These are phyloP conservation scores for Hymenoscyphus albidus DNA, from an alignment of 2,329 filamentous ascomycete species.

Conservation along the genomic window DNA sequence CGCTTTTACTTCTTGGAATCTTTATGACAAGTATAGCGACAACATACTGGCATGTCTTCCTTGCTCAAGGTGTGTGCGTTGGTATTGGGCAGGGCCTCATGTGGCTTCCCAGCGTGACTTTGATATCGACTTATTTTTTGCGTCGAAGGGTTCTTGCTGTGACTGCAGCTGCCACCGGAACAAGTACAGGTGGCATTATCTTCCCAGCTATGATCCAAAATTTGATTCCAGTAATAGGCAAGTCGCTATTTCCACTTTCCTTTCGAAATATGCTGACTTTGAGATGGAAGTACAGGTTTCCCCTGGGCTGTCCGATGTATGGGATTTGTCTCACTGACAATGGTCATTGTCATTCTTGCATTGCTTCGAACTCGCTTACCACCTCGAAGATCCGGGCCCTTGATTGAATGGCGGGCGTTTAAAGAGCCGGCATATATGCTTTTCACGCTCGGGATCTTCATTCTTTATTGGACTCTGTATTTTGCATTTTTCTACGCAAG, in stretches of 20 bases:
- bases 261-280: neutral
- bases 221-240: slow-evolving; percentile 31
- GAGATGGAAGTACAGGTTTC: slow-evolving; percentile 33
- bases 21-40: slow-evolving; percentile 36
- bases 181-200: slow-evolving; percentile 38
- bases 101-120: slow-evolving; percentile 36
- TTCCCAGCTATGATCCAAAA: slow-evolving; percentile 40
- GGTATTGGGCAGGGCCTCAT: slow-evolving; percentile 39
- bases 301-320: slow-evolving; percentile 41
- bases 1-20: slow-evolving; percentile 32
- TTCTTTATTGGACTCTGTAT: slow-evolving; percentile 36
- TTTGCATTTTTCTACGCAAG: slow-evolving; percentile 59
- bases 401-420: slow-evolving; percentile 42
- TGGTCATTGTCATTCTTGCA: neutral
- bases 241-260: neutral
- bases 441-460: slow-evolving; percentile 45
- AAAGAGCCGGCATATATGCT: slow-evolving; percentile 41
- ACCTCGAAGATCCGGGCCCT: slow-evolving; percentile 37
- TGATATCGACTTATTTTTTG: slow-evolving; percentile 32
- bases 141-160: slow-evolving; percentile 31
- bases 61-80: slow-evolving; percentile 39
- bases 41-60: slow-evolving; percentile 39
- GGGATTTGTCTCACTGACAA: slow-evolving; percentile 37
- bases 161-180: slow-evolving; percentile 33
- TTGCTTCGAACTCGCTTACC: slow-evolving; percentile 1